Evolutionary conservation across 495 filamentous ascomycete genomes (phyloP), one percentile per base, ranked within the genome.

Genomic region (Xylaria cubensis): DNA sequence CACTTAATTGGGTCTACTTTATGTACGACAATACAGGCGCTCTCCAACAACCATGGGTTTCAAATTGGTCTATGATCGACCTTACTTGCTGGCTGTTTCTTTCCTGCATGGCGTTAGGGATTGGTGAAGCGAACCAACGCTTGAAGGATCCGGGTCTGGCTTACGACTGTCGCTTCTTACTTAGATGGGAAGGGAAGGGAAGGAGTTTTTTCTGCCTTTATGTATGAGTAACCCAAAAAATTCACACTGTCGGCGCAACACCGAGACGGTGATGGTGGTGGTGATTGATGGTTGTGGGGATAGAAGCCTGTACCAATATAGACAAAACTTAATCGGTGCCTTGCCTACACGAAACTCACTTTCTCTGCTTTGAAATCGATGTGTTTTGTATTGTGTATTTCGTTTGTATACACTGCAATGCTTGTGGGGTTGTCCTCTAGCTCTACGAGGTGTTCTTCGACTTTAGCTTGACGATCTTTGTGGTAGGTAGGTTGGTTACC

Each of bases 1-100:
- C 69, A 70, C 70, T 8, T 79, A 21, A 71, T 65, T 41, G 39
- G 39, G 34, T 36, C 26, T 42, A 19, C 62, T n/a, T n/a, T 61
- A 41, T 48, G 34, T 50, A 56, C 2, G 12, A 4, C 50, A 65
- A n/a, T 6, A 58, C n/a, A 29, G 2, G 19, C 42, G 32, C 58
- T 51, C 32, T 39, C 61, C 5, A 12, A 36, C 5, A 12, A 36
- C 41, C 29, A 59, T 48, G 68, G 44, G 41, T 59, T 29, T 36
- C 32, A 24, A 64, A 64, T 64, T 44, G 24, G 46, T 24, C 46
- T n/a, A 21, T n/a, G 34, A 42, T 70, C 26, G 17, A n/a, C 56
- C 67, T 26, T 26, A 61, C 21, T 51, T 51, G 56, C 42, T 50
- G 17, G 46, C 55, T 64, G 36, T n/a, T 44, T 64, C 62, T 50